Evolutionary conservation across 1,284 basidiomycete genomes (phyloP).

Genomic region (Sphagnurus paluster): DNA sequence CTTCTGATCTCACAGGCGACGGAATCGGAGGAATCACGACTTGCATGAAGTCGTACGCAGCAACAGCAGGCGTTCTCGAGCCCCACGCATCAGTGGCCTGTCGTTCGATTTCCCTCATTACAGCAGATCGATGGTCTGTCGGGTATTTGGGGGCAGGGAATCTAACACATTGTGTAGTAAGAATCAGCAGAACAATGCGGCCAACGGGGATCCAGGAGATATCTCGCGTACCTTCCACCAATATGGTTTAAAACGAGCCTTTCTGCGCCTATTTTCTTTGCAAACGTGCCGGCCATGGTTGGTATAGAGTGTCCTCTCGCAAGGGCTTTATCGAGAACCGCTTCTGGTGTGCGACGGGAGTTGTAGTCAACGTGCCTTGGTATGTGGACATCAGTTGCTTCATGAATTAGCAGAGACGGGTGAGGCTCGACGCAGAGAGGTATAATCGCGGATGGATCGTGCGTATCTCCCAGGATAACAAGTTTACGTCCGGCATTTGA

Average conservation of each 20-base stretch:
- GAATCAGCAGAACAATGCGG: conserved; percentile 9
- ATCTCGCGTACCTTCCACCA: conserved; percentile 55
- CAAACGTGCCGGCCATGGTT: conserved; percentile 80
- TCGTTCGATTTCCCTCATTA: conserved; percentile 65
- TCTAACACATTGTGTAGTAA: conserved; percentile 29
- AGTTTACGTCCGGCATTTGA: conserved; percentile 46
- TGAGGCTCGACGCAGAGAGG: conserved; percentile 51
- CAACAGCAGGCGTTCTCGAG: conserved; percentile 42
- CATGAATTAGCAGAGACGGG: conserved; percentile 69
- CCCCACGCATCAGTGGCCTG: conserved; percentile 65
- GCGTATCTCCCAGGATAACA: conserved; percentile 66
- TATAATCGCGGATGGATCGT: conserved; percentile 57
- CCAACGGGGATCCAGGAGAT: neutral
- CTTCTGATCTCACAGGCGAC: neutral
- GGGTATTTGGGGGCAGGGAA: conserved; percentile 46
- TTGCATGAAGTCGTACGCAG: conserved; percentile 71
- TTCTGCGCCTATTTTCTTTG: conserved; percentile 61
- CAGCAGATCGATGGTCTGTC: conserved; percentile 36
- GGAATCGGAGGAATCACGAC: conserved; percentile 45
- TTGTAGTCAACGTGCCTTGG: conserved; percentile 52
- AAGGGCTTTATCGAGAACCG: conserved; percentile 58
- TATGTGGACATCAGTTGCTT: conserved; percentile 83
- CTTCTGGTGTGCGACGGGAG: conserved; percentile 43
- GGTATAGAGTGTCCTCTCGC: conserved; percentile 83
- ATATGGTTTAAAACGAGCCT: conserved; percentile 84